A percentile compares a stretch with the other conserved stretches of the same genome.
Conservation (phyloP, 352 stramenopile genomes). For the Globisporangium mamillatum region DNA sequence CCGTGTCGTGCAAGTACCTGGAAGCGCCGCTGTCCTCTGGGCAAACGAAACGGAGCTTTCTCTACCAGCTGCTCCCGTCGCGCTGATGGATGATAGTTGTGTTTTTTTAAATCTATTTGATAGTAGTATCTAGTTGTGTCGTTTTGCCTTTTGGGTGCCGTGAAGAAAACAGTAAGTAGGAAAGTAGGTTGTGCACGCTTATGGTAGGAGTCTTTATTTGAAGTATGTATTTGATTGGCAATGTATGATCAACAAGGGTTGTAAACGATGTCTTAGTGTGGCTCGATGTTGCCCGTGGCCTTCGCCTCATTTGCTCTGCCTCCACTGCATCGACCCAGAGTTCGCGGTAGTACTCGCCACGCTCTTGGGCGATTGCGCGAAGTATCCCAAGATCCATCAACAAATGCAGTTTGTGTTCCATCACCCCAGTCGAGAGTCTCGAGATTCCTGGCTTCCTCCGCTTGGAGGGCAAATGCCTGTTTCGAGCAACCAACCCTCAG, state of each 20-base stretch:
- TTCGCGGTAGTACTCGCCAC: not conserved
- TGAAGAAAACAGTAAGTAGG: no score
- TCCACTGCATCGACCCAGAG: not conserved
- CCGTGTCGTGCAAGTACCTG: constrained; percentile 7
- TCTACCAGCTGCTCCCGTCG: constrained; percentile 9
- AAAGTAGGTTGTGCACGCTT: no score
- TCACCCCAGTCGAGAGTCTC: not conserved
- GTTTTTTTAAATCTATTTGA: not conserved
- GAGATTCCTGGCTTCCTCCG: not conserved
- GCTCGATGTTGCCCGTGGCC: not conserved
- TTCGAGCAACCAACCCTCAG: not conserved
- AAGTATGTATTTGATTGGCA: no score
- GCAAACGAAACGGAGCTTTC: constrained; percentile 3
- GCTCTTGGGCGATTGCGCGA: not conserved
- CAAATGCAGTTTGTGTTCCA: not conserved
- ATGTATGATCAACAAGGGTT: no score
- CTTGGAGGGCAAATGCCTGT: not conserved
- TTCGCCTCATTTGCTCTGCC: not conserved
- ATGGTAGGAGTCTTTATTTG: no score
- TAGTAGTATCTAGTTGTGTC: not conserved
- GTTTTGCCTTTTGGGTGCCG: no score
- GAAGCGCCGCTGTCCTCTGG: constrained; percentile 14
- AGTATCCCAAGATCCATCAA: not conserved
- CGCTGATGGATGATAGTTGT: not conserved
- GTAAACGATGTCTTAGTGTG: not conserved